Evolutionary conservation across 768 basidiomycete species (phyloP).

Genomic region (Lentinula sp.): DNA sequence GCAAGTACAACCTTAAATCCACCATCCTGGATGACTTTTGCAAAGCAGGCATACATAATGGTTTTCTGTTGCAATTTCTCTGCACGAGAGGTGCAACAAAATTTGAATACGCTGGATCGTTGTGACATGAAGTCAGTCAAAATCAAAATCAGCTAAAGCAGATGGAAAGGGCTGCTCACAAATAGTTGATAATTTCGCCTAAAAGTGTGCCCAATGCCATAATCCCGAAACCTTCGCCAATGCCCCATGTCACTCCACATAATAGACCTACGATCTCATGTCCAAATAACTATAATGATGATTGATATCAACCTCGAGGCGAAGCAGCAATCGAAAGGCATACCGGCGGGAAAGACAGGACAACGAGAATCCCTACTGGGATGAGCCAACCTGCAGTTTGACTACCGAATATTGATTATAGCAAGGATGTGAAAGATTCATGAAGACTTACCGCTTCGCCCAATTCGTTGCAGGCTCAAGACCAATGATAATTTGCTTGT

Average conservation of each 20-base stretch:
- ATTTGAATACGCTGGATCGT: constrained; percentile 45
- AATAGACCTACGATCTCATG: constrained; percentile 40
- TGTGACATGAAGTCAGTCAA: neutral
- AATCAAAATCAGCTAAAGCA: neutral
- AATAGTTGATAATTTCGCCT: constrained; percentile 61
- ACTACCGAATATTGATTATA: constrained; percentile 15
- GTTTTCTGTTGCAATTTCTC: constrained; percentile 37
- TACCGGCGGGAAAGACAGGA: constrained; percentile 40
- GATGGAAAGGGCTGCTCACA: constrained; percentile 28
- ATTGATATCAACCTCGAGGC: constrained; percentile 49
- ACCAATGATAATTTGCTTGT: constrained; percentile 43
- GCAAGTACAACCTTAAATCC: constrained; percentile 56
- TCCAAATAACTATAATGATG: constrained; percentile 41
- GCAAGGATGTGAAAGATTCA: constrained; percentile 11
- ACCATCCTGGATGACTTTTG: constrained; percentile 53
- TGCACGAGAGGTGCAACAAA: constrained; percentile 44
- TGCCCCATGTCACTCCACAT: constrained; percentile 39
- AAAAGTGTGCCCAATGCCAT: constrained; percentile 52
- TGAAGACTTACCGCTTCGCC: constrained; percentile 33
- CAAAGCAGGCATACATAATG: constrained; percentile 28
- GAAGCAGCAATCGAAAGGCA: constrained; percentile 14
- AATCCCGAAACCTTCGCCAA: constrained; percentile 55
- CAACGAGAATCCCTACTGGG: constrained; percentile 51
- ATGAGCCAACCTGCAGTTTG: constrained; percentile 40
- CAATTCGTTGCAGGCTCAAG: constrained; percentile 41